Evolutionary conservation across 305 asterid species (phyloP), one percentile per base, ranked within the genome.

Genomic region (Plantago coronopus): DNA sequence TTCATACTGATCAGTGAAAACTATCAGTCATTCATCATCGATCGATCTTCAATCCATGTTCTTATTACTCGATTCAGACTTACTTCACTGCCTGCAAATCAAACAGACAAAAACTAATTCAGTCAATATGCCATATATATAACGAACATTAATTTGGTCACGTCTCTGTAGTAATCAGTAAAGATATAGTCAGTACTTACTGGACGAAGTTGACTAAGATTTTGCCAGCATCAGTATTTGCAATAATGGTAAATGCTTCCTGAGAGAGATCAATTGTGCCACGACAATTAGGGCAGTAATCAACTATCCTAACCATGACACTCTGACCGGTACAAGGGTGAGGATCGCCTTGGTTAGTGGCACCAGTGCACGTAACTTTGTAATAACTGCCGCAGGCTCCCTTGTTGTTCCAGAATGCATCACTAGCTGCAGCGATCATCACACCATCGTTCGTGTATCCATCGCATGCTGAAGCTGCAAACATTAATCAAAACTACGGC

Each of bases 361-460:
- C 66, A 8, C 85, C 83, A 0, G 66, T 72, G 81, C 85, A 82
- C 4, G 42, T 79, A 0, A 79, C 81, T 17, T 51, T 56, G 27
- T 74, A 77, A 7, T 1, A 68, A 50, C 69, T 46, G n/a, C 82
- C 88, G 23, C 88, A 79, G 2, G 79, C 79, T 1, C 64, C 78
- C 16, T 58, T 25, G 19, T 72, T 74, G 23, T 31, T 57, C 77
- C 77, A 78, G 17, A 78, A 37, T 0, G 64, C 72, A 37, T 78
- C 72, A 38, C 87, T 78, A 0, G 84, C 87, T 0, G 87, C 80
- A 0, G 84, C 87, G 9, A 78, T 74, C 83, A 78, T 73, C 19
- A 63, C 69, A 0, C 84, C 84, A 17, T 78, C 57, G 58, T 73
- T 20, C n/a, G 67, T 9, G 73, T 42, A 57, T 2, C 84, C 84